A percentile compares a stretch with the other conserved stretches of the same genome.
Conservation (phyloP, 305 asterid genomes). For the Fraxinus sp. region DNA sequence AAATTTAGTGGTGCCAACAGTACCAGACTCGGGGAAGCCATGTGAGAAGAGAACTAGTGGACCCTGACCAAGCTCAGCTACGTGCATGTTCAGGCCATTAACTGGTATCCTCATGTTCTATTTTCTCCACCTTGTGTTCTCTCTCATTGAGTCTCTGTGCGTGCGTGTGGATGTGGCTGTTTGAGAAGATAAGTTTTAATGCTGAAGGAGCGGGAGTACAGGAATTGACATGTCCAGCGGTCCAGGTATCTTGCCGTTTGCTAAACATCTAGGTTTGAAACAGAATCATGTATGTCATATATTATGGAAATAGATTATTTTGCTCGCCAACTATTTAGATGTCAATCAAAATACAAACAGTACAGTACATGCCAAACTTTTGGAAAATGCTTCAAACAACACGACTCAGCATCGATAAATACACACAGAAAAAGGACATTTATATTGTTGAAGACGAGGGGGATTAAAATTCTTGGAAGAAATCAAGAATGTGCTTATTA, state of each 20-base stretch:
- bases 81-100: constrained; percentile 47
- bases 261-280: not conserved
- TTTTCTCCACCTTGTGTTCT: constrained; percentile 31
- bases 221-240: not conserved
- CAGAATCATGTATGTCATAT: too few species aligned
- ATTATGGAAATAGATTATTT: too few species aligned
- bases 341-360: not conserved
- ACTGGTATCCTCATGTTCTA: constrained; percentile 37
- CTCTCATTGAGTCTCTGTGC: not conserved
- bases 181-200: not conserved
- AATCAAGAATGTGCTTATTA: constrained; percentile 22
- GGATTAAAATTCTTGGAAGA: not conserved
- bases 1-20: constrained; percentile 38
- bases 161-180: not conserved
- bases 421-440: constrained; percentile 17
- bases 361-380: not conserved
- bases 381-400: not conserved
- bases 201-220: not conserved
- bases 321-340: not conserved
- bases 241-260: not conserved
- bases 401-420: not conserved
- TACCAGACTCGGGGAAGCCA: constrained; percentile 62
- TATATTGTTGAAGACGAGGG: not conserved
- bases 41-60: constrained; percentile 54
- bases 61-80: constrained; percentile 49